Evolutionary conservation across 1,284 basidiomycete genomes (phyloP), one percentile per base, ranked within the genome.

Genomic region (Limonomyces culmigenus): DNA sequence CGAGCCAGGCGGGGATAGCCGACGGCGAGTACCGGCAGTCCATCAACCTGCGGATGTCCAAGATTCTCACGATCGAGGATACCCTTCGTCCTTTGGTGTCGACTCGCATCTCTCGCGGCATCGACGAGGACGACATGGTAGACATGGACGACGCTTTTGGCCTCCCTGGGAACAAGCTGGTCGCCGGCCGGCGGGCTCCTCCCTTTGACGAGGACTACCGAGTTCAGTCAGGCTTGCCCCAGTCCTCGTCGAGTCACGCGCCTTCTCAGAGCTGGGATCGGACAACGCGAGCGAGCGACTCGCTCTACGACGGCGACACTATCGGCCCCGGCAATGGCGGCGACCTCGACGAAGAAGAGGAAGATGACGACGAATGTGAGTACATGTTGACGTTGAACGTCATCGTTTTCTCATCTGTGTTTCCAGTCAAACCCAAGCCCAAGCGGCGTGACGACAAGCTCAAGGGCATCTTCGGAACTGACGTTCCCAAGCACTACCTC

Each of bases 391-490:
- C n/a, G n/a, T n/a, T n/a, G n/a, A n/a, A n/a, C n/a, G n/a, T n/a
- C n/a, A n/a, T n/a, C n/a, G n/a, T n/a, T n/a, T n/a, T n/a, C n/a
- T n/a, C n/a, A n/a, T n/a, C n/a, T n/a, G n/a, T n/a, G n/a, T n/a
- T n/a, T n/a, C n/a, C n/a, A 4, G 6, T 36, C 14, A 38, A 41
- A 34, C 37, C 23, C 10, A 35, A 16, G 0, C 39, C 50, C 13
- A 57, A 55, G 42, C 47, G 51, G 64, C 19, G 53, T 56, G 31
- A 52, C 54, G 16, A 67, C 47, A 87, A 88, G 50, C 59, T 86
- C 29, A 65, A 70, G 44, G 74, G 78, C 51, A 55, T 92, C 37
- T 65, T 95, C 4, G 88, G 89, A 3, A 69, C 74, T 17, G 85
- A 87, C 32, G 61, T 62, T 19, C 63, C 67, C 3, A 56, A 59